Base-by-base conservation (phyloP, 2,329 filamentous ascomycete genomes). In the Cryphonectria japonica region DNA sequence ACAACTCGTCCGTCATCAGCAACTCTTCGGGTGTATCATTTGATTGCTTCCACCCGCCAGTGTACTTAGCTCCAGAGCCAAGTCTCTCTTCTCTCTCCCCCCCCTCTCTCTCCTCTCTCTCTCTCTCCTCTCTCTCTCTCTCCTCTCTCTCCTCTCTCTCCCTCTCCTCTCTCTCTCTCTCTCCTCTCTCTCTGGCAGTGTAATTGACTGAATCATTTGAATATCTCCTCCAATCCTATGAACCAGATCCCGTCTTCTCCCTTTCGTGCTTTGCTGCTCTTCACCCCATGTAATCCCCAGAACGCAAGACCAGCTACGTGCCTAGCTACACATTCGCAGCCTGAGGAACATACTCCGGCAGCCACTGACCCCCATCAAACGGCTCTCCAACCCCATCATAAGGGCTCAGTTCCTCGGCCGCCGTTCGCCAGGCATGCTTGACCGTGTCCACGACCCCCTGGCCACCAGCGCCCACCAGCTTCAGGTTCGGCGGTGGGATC, bases 341-440 rank as follows among this genome's bases (percentile, higher is more conserved):
- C 37, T 82, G 81, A 1, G 74, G 71, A 41, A 78, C 79, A 75
- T 85, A 85, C 26, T 81, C 74, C 3, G 84, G 84, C 50, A 77
- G 69, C 62, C 79, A 78, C 43, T 74, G 76, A 64, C 79, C 80
- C 0, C 82, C 84, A 74, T 86, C 84, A 64, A 78, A 83, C 1
- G 84, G 77, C 13, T 75, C 79, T 0, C 84, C 83, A 57, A 78
- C 83, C 0, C 83, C 84, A 75, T 85, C 82, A 71, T 86, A 86
- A 0, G 84, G 84, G 0, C 81, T 84, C 34, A 78, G 71, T 3
- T 76, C 74, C 0, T 73, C 73, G 16, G 73, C 75, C 5, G 74
- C 68, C 3, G 71, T 69, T 34, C 75, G 67, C 83, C 82, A 84
- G 9, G 74, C 70, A 4, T 76, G 63, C 32, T 76, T 76, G 14